phyloP scores from a whole-genome alignment of 2,329 filamentous ascomycete species.

The Ustulina deusta region DNA sequence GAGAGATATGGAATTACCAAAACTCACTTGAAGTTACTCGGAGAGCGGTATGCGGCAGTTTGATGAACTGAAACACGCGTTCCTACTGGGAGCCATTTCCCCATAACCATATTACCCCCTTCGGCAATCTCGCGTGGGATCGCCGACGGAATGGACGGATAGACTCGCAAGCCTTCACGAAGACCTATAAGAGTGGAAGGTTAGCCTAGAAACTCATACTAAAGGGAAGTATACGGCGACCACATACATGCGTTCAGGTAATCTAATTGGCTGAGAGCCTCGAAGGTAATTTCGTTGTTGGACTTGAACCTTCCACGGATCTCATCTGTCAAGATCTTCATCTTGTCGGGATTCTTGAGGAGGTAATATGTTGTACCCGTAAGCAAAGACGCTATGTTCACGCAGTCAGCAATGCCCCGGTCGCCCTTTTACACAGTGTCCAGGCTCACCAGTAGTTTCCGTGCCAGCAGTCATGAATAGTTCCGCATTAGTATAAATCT shows the following conservation, averaged over 20 bases:
- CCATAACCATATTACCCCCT: slow-evolving; percentile 44
- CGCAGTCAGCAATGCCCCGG: slow-evolving; percentile 23
- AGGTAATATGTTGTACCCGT: slow-evolving; percentile 36
- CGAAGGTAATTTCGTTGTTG: slow-evolving; percentile 47
- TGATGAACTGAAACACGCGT: slow-evolving; percentile 41
- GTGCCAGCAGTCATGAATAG: slow-evolving; percentile 43
- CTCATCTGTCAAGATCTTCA: slow-evolving; percentile 33
- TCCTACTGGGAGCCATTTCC: slow-evolving; percentile 40
- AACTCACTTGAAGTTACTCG: slow-evolving; percentile 34
- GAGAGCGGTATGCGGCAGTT: slow-evolving; percentile 38
- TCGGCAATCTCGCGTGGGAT: slow-evolving; percentile 40
- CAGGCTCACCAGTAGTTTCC: slow-evolving; percentile 38
- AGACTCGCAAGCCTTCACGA: slow-evolving; percentile 44
- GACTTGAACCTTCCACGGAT: slow-evolving; percentile 34
- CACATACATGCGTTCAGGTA: slow-evolving; percentile 46
- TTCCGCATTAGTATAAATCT: slow-evolving; percentile 42
- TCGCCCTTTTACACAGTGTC: background rate
- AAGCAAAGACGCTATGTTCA: slow-evolving; percentile 38
- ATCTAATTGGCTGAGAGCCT: slow-evolving; percentile 39
- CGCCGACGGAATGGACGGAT: slow-evolving; percentile 42
- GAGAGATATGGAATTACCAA: background rate
- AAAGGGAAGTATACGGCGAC: background rate
- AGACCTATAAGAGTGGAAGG: slow-evolving; percentile 32
- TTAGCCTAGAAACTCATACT: background rate
- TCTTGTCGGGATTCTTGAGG: slow-evolving; percentile 31